Base-by-base conservation (phyloP, 2,329 filamentous ascomycete species). In the Pyricularia grisea region DNA sequence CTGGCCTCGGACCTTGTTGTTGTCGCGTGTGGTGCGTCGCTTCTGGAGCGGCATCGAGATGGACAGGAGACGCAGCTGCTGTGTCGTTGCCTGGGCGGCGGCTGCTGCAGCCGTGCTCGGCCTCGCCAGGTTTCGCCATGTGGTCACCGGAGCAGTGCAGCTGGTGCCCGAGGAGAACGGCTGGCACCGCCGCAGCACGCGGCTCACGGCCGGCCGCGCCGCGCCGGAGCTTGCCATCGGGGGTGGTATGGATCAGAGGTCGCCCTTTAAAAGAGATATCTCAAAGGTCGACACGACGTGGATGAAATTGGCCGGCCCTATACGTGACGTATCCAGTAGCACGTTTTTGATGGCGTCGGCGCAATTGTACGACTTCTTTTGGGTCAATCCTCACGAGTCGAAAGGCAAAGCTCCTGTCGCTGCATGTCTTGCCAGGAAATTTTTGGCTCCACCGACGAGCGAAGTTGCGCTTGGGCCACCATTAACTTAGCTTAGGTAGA, bases 1-100 rank as follows among this genome's bases (percentile, higher is more conserved):
- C 68, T 97, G 87, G 64, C 93, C 94, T 71, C 95, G 91, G 71
- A 87, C 82, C 72, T 86, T 89, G 83, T 92, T 97, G 81, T 87
- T 88, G 81, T 97, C 94, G 76, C 88, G 87, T 71, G 82, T 84
- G 76, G 80, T 82, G 78, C 74, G 70, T n/a, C 17, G 42, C 75
- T 73, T n/a, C 81, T 81, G 82, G 73, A 80, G 82, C 72, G 78
- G 81, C 72, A 79, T 79, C 67, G 85, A 85, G 70, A 87, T 89
- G 67, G 88, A 87, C 78, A 88, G 85, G 72, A 76, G 76, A 12
- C 72, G 70, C 7, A 68, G 70, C 30, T 72, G 73, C n/a, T 72
- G 73, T 25, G 42, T 67, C 20, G 28, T 28, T 58, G 30, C 36
- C 12, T 31, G 67, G 12, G 10, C 25, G 50, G 25, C 2, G 3